Base-by-base conservation (phyloP, 2,329 filamentous ascomycete genomes). In the Aspergillus caelatus region DNA sequence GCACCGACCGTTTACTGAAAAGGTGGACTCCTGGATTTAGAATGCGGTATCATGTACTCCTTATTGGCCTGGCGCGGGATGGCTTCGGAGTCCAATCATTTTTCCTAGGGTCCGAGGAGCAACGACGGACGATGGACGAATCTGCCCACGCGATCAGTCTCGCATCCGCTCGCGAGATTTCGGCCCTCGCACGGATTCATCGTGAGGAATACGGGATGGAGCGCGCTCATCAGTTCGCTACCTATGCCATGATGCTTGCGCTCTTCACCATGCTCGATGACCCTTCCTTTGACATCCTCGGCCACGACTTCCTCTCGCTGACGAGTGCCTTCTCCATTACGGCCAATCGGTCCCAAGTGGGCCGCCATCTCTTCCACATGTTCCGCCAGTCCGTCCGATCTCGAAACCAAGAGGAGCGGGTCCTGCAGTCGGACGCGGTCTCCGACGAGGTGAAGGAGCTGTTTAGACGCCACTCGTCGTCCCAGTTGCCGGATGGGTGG, bases 191-290 rank as follows among this genome's bases (percentile, higher is more conserved):
- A 1, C 71, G 68, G 10, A 57, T 68, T 1, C 66, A 73, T 26
- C 67, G 69, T 16, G 41, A 62, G 10, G 68, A 73, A 43, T 74
- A 67, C 28, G 72, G 73, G 0, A 71, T 75, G 60, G 72, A 64
- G 34, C 72, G 75, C 3, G 75, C 74, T 6, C 77, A 79, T 61
- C 70, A 74, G 23, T 79, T 78, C 48, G 73, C 76, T 12, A 68
- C 79, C 59, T 79, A 78, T 56, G 75, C 77, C 0, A 73, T 79
- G 54, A 78, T 77, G n/a, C 68, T 79, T 4, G 77, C 76, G 1
- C 64, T 79, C 0, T 79, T 78, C 54, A 71, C 73, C 0, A 62
- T 79, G 66, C 62, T 78, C 2, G 72, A 76, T 7, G 64, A 68
- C 1, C 62, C 63, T 7, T 53, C 65, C 0, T 78, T 77, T 59